Evolutionary conservation across 2,329 filamentous ascomycete genomes (phyloP).

Genomic region (Xylariaceae sp.): DNA sequence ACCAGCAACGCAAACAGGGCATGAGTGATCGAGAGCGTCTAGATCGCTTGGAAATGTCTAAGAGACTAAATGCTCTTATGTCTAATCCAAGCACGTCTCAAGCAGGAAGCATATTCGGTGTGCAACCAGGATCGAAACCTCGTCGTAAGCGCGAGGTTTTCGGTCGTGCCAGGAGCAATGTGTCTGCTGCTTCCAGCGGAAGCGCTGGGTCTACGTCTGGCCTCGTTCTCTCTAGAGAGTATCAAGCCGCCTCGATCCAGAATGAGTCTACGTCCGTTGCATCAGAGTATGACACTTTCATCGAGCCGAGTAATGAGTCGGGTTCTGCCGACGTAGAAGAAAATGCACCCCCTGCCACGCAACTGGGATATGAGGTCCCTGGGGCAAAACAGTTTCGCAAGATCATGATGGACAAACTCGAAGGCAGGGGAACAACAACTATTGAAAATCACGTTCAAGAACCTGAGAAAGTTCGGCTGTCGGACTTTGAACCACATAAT

Average conservation of each 20-base stretch:
- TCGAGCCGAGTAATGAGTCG: constrained; percentile 15
- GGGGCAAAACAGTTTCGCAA: constrained; percentile 40
- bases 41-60: constrained; percentile 27
- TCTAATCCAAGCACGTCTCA: constrained; percentile 7
- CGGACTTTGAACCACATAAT: constrained; percentile 1
- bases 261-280: constrained; percentile 3
- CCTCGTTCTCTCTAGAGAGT: neutral
- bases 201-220: constrained; percentile 41
- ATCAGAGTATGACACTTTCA: constrained; percentile 16
- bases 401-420: constrained; percentile 25
- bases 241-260: constrained; percentile 15
- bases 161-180: constrained; percentile 58
- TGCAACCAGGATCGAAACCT: constrained; percentile 17
- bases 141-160: constrained; percentile 49
- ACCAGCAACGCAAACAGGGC: constrained; percentile 19
- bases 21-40: constrained; percentile 19
- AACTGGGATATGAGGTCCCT: constrained; percentile 53
- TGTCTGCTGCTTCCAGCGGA: constrained; percentile 49
- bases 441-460: neutral
- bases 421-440: constrained; percentile 7
- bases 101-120: constrained; percentile 12
- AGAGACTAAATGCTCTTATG: constrained; percentile 27
- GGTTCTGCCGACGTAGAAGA: constrained; percentile 5
- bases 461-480: constrained; percentile 9
- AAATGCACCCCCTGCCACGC: constrained; percentile 44